A percentile compares a stretch with the other conserved stretches of the same genome.
phyloP scores from a whole-genome alignment of 176 grass and related monocot species.

The Ananas comosus region DNA sequence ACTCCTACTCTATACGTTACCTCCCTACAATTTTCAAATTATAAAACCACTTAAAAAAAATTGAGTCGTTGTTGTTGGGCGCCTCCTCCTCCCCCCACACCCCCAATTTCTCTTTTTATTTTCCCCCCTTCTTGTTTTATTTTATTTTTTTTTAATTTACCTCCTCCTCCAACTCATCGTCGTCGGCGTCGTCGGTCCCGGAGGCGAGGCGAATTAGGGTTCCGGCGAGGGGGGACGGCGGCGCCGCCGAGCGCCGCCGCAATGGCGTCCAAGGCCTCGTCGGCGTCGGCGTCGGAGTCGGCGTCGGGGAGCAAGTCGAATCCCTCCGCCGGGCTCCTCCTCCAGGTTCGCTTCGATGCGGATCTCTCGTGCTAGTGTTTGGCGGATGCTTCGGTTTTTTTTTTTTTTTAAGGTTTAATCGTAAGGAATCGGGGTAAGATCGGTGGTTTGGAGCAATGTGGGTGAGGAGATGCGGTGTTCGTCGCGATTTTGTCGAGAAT shows the following conservation, averaged over 20 bases:
- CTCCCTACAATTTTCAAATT: too few species aligned
- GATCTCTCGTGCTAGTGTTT: background rate
- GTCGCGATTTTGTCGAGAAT: conserved; percentile 8
- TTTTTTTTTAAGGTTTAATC: background rate
- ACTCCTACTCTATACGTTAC: too few species aligned
- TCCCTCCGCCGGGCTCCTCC: background rate
- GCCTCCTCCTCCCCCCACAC: background rate
- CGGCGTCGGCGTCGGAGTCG: conserved; percentile 24
- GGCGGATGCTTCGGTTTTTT: background rate
- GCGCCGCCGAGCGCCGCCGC: background rate
- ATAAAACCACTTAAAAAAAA: too few species aligned
- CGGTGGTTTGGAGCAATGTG: conserved; percentile 16
- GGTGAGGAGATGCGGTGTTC: conserved; percentile 3
- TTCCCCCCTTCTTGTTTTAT: too few species aligned
- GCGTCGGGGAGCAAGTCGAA: conserved; percentile 38
- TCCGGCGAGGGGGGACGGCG: background rate
- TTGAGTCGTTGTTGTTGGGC: too few species aligned
- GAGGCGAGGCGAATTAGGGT: conserved; percentile 16
- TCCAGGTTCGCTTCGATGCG: conserved; percentile 2
- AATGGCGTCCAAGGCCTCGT: conserved; percentile 27
- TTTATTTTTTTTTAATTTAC: too few species aligned
- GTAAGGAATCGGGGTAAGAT: background rate
- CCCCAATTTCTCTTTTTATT: background rate
- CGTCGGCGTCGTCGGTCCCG: background rate
- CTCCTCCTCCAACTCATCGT: too few species aligned